phyloP scores from a whole-genome alignment of 257 asterid species.

The Thymus quinquecostatus region DNA sequence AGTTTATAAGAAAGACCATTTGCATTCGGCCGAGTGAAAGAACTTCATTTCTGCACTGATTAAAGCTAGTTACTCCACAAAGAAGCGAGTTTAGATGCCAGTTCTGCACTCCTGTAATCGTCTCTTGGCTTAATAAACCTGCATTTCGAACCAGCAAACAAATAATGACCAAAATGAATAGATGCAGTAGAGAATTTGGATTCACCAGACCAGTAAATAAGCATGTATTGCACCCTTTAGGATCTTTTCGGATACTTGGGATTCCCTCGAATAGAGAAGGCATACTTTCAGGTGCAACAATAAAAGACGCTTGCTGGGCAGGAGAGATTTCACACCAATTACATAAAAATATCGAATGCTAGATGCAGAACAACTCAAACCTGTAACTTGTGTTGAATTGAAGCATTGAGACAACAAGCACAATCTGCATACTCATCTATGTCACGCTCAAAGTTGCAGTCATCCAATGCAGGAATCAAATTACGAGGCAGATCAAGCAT shows the following conservation, averaged over 20 bases:
- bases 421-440: constrained; percentile 92
- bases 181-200: constrained; percentile 1
- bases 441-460: constrained; percentile 90
- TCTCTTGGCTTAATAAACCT: constrained; percentile 88
- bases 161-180: background rate
- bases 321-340: constrained; percentile 36
- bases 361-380: constrained; percentile 74
- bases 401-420: constrained; percentile 90
- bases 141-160: constrained; percentile 27
- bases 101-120: constrained; percentile 84
- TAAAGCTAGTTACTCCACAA: constrained; percentile 34
- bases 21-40: too few relatives aligned
- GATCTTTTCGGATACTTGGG: constrained; percentile 89
- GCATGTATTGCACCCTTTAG: constrained; percentile 62
- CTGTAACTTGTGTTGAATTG: constrained; percentile 80
- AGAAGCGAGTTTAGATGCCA: constrained; percentile 68
- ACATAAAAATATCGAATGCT: background rate
- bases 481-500: background rate
- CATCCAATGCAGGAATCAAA: constrained; percentile 68
- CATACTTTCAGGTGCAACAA: constrained; percentile 97
- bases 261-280: constrained; percentile 92
- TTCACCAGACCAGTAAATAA: background rate
- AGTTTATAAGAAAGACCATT: too few relatives aligned
- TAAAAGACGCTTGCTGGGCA: constrained; percentile 65
- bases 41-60: too few relatives aligned